Evolutionary conservation across 257 asterid genomes (phyloP).

Genomic region (Fraxinus cuspidata): DNA sequence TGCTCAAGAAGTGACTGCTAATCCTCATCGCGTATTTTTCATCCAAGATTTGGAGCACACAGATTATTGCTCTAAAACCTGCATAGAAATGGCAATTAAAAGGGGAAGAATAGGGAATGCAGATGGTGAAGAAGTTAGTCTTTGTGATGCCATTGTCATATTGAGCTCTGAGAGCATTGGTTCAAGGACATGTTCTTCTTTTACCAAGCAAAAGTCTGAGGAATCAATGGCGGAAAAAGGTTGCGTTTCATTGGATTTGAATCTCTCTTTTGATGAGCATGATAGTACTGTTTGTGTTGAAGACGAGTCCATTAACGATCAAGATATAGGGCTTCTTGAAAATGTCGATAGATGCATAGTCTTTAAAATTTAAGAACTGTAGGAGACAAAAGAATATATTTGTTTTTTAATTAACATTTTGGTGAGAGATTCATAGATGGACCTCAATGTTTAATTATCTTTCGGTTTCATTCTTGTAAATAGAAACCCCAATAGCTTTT

Average conservation of each 20-base stretch:
- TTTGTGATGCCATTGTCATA: slow-evolving; percentile 72
- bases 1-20: slow-evolving; percentile 35
- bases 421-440: not conserved
- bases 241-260: slow-evolving; percentile 58
- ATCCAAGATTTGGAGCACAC: slow-evolving; percentile 59
- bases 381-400: not conserved
- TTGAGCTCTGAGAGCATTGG: slow-evolving; percentile 47
- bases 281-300: slow-evolving; percentile 22
- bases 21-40: slow-evolving; percentile 71
- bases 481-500: not conserved
- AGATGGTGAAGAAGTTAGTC: slow-evolving; percentile 54
- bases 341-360: slow-evolving; percentile 58
- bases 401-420: not conserved
- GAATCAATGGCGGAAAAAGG: slow-evolving; percentile 15
- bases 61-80: slow-evolving; percentile 45
- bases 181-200: slow-evolving; percentile 50
- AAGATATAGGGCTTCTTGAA: slow-evolving; percentile 52
- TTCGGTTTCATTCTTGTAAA: slow-evolving; percentile 1
- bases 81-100: slow-evolving; percentile 59
- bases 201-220: slow-evolving; percentile 30
- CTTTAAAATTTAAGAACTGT: slow-evolving; percentile 38
- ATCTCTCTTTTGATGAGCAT: slow-evolving; percentile 43
- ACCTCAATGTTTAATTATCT: not conserved
- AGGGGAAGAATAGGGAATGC: slow-evolving; percentile 44
- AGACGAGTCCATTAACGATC: slow-evolving; percentile 31